Percentiles rank a stretch among this genome's conserved stretches.
These are phyloP conservation scores for Glaciozyma martinii DNA, from an alignment of 768 basidiomycete genomes.

Conservation along the genomic window DNA sequence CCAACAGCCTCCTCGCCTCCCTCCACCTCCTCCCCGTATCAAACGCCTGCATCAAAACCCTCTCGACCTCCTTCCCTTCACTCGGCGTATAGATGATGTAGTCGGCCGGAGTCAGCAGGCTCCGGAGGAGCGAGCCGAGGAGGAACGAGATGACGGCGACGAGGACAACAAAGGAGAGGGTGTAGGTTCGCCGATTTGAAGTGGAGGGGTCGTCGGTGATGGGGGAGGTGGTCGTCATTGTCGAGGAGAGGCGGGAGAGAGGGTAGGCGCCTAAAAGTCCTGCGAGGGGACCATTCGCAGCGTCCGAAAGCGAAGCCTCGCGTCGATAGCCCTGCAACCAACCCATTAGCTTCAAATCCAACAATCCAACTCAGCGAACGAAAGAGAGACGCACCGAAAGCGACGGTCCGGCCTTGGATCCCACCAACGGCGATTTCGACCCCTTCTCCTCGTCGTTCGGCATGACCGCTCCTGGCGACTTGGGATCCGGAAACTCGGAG, in stretches of 20 bases:
- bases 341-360: not conserved
- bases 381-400: not conserved
- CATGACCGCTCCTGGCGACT: slow-evolving; percentile 21
- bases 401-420: not conserved
- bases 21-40: slow-evolving; percentile 32
- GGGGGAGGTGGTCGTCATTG: slow-evolving; percentile 11
- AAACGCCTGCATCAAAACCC: slow-evolving; percentile 21
- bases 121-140: slow-evolving; percentile 80
- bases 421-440: not conserved
- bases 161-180: slow-evolving; percentile 55
- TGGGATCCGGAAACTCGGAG: slow-evolving; percentile 29
- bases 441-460: slow-evolving; percentile 8
- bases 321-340: slow-evolving; percentile 5
- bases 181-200: slow-evolving; percentile 38
- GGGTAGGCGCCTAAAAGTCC: slow-evolving; percentile 27
- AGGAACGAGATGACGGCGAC: slow-evolving; percentile 80
- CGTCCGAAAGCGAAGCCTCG: slow-evolving; percentile 8
- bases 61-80: slow-evolving; percentile 22
- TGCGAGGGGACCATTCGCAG: slow-evolving; percentile 7
- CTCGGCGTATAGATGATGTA: slow-evolving; percentile 28
- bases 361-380: not conserved
- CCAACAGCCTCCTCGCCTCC: slow-evolving; percentile 30
- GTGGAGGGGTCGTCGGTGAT: slow-evolving; percentile 13
- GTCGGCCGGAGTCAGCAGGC: slow-evolving; percentile 61
- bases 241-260: slow-evolving; percentile 21